Evolutionary conservation across 2,329 filamentous ascomycete species (phyloP).

Genomic region (Diaporthe ampelina): DNA sequence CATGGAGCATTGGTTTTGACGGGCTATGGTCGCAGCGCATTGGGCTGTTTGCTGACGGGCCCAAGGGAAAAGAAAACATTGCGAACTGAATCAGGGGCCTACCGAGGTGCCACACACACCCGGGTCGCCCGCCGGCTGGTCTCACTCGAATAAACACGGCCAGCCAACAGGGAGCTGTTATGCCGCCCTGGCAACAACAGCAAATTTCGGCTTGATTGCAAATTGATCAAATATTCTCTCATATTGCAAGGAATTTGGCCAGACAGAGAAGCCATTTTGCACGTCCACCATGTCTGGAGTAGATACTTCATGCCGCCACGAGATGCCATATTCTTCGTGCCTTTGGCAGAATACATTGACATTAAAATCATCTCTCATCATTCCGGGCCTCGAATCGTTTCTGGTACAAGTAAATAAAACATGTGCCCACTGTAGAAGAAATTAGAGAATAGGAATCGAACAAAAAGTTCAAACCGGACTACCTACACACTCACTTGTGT

Average conservation of each 20-base stretch:
- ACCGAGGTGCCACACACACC: slow-evolving; percentile 5
- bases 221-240: not conserved
- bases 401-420: not conserved
- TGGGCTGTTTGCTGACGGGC: not conserved
- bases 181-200: not conserved
- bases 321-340: no score
- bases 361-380: not conserved
- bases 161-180: slow-evolving; percentile 2
- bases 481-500: no score
- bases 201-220: not conserved
- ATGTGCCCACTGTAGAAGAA: not conserved
- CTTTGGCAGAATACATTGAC: not conserved
- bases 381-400: not conserved
- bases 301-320: not conserved
- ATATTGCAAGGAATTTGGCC: not conserved
- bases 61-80: slow-evolving; percentile 9
- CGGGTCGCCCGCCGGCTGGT: slow-evolving; percentile 12
- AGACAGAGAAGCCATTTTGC: not conserved
- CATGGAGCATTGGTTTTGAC: no score
- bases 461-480: not conserved
- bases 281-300: not conserved
- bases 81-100: slow-evolving; percentile 35
- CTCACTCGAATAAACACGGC: slow-evolving; percentile 27
- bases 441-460: not conserved
- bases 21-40: not conserved